phyloP scores from a whole-genome alignment of 2,329 filamentous ascomycete genomes.

The Pestalotiopsis sp. region DNA sequence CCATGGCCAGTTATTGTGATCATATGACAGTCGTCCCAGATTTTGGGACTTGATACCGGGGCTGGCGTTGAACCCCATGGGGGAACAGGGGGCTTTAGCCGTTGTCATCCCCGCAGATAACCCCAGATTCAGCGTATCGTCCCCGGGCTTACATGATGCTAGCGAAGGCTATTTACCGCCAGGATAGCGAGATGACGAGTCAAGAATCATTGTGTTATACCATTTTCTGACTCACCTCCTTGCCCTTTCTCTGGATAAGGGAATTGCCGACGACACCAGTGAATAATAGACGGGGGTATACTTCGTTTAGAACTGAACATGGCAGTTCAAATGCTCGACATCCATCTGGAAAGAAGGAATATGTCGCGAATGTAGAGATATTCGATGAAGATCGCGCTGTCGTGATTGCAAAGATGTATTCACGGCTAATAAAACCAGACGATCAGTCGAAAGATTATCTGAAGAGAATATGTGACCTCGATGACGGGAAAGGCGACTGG shows the following conservation, averaged over 20 bases:
- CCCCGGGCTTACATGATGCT: neutral
- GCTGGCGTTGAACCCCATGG: neutral
- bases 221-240: neutral
- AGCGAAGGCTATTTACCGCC: neutral
- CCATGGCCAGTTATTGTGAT: neutral
- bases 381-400: too few species aligned
- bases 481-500: too few species aligned
- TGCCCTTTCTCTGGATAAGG: neutral
- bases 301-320: too few species aligned
- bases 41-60: neutral
- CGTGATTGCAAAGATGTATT: too few species aligned
- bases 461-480: too few species aligned
- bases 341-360: too few species aligned
- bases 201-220: neutral
- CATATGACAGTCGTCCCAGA: neutral
- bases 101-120: neutral
- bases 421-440: too few species aligned
- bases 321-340: too few species aligned
- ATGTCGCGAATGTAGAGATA: too few species aligned
- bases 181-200: neutral
- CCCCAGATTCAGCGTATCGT: neutral
- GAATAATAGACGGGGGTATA: too few species aligned
- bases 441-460: too few species aligned
- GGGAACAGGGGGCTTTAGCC: neutral
- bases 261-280: too few species aligned